phyloP scores from a whole-genome alignment of 305 asterid species.

The Fraxinus sp. region DNA sequence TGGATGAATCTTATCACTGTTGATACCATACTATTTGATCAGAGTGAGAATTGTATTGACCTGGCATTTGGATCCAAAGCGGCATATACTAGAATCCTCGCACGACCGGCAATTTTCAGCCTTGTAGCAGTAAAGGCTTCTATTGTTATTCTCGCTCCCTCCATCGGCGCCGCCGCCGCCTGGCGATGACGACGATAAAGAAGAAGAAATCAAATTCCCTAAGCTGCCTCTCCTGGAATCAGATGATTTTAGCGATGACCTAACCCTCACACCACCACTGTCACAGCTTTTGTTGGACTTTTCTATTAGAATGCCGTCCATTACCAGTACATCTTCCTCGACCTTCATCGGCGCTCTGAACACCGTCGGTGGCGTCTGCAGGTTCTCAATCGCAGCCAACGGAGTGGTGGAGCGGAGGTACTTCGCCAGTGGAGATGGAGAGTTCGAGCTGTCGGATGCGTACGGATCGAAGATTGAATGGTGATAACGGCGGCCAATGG shows the following conservation, averaged over 20 bases:
- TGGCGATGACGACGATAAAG: neutral
- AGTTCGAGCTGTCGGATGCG: conserved; percentile 50
- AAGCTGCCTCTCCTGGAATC: conserved; percentile 25
- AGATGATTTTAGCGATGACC: conserved; percentile 30
- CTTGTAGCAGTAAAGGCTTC: conserved; percentile 19
- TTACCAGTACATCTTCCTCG: conserved; percentile 80
- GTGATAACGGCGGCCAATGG: conserved; percentile 25
- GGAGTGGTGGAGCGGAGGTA: conserved; percentile 40
- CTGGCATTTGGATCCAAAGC: conserved; percentile 57
- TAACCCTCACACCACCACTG: conserved; percentile 24
- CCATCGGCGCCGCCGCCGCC: conserved; percentile 19
- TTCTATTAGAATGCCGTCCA: conserved; percentile 63
- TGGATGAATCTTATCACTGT: conserved; percentile 21
- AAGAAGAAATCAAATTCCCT: neutral
- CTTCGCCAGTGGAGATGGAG: conserved; percentile 53
- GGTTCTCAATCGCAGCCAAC: conserved; percentile 28
- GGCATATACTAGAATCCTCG: conserved; percentile 46
- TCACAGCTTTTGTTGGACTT: conserved; percentile 28
- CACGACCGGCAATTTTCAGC: conserved; percentile 41
- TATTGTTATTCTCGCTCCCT: conserved; percentile 29
- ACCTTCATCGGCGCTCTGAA: conserved; percentile 49
- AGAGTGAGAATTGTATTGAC: conserved; percentile 28
- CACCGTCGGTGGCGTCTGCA: conserved; percentile 29
- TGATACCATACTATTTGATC: conserved; percentile 2
- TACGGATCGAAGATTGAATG: conserved; percentile 51